Evolutionary conservation across 192 early-diverging fungal genomes (phyloP).

Genomic region (Radiomyces spectabilis): DNA sequence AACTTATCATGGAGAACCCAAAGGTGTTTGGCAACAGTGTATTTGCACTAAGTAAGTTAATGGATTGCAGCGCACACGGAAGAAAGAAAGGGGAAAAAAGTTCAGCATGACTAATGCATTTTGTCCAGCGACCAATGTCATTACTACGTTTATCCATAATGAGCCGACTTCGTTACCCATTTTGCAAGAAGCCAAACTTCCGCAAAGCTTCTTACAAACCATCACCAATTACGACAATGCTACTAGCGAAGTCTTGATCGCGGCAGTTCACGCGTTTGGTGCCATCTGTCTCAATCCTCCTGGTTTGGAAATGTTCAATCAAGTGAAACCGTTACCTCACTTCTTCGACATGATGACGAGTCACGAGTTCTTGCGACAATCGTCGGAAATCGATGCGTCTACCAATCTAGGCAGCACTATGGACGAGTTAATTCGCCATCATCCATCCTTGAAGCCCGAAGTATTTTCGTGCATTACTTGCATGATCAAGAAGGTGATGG

Average conservation of each 20-base stretch:
- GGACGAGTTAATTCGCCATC: constrained; percentile 96
- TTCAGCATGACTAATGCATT: constrained; percentile 55
- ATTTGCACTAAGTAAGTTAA: constrained; percentile 63
- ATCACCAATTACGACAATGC: constrained; percentile 43
- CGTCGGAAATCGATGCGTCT: constrained; percentile 80
- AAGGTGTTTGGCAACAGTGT: constrained; percentile 75
- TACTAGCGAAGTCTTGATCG: constrained; percentile 46
- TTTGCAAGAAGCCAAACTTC: constrained; percentile 86
- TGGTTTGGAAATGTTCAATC: constrained; percentile 80
- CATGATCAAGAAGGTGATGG: constrained; percentile 61
- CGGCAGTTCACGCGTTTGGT: constrained; percentile 88
- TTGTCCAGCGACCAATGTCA: constrained; percentile 79
- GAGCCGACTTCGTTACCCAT: constrained; percentile 93
- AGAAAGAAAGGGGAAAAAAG: constrained; percentile 18
- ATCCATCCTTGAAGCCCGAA: constrained; percentile 72
- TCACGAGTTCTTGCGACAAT: constrained; percentile 64
- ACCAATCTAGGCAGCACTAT: constrained; percentile 76
- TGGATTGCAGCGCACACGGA: constrained; percentile 17
- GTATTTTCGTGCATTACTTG: constrained; percentile 61
- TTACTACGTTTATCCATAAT: constrained; percentile 95
- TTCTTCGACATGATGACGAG: constrained; percentile 74
- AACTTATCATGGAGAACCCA: constrained; percentile 63
- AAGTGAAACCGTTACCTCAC: constrained; percentile 59
- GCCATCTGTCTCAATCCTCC: constrained; percentile 88
- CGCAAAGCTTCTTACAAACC: constrained; percentile 71